phyloP scores from a whole-genome alignment of 1,139 yeast species.

The Zygoascus sp. region DNA sequence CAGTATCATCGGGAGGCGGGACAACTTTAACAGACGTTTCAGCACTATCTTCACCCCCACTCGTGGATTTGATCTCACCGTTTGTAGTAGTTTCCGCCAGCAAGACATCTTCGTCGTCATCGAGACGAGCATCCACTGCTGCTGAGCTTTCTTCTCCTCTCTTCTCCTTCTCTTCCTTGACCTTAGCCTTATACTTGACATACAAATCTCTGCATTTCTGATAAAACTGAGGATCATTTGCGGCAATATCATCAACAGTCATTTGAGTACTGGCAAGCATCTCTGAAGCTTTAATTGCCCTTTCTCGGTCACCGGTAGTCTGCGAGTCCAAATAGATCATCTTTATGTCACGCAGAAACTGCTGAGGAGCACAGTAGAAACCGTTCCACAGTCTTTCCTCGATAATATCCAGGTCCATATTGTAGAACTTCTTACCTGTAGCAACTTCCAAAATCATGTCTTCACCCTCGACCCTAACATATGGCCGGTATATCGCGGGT shows the following conservation, averaged over 20 bases:
- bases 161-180: conserved; percentile 4
- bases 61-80: background rate
- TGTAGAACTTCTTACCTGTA: conserved; percentile 68
- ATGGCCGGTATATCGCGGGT: conserved; percentile 30
- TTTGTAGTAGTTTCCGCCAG: conserved; percentile 6
- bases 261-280: conserved; percentile 96
- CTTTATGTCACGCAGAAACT: conserved; percentile 77
- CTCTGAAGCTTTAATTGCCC: conserved; percentile 84
- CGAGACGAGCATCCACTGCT: conserved; percentile 10
- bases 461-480: conserved; percentile 55
- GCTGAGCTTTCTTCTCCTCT: conserved; percentile 5
- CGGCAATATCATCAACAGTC: conserved; percentile 83
- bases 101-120: conserved; percentile 10
- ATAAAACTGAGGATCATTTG: conserved; percentile 57
- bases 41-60: conserved; percentile 4
- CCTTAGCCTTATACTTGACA: conserved; percentile 48
- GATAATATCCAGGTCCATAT: conserved; percentile 89
- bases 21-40: no score
- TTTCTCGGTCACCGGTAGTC: conserved; percentile 74
- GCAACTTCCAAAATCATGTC: conserved; percentile 75
- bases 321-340: conserved; percentile 77
- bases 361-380: conserved; percentile 86
- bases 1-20: no score
- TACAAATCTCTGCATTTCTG: conserved; percentile 73
- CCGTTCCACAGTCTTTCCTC: conserved; percentile 98